These are phyloP conservation scores for Amanita rubescens DNA, from an alignment of 768 basidiomycete genomes.

Conservation along the genomic window DNA sequence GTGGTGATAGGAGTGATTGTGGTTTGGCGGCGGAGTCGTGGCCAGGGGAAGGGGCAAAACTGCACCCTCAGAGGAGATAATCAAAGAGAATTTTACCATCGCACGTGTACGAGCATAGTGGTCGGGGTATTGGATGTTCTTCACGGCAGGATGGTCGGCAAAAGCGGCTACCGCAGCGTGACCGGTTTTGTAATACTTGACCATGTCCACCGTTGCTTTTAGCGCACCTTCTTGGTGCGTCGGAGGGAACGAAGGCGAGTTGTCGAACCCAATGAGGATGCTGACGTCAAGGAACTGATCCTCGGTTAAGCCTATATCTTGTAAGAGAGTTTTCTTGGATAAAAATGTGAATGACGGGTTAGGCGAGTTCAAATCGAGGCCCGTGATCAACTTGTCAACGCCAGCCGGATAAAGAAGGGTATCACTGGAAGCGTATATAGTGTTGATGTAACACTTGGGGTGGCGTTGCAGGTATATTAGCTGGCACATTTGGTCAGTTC, in stretches of 20 bases:
- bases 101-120: slow-evolving; percentile 83
- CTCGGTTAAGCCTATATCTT: slow-evolving; percentile 56
- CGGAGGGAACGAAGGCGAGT: slow-evolving; percentile 73
- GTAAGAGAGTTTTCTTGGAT: slow-evolving; percentile 64
- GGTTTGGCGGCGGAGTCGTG: slow-evolving; percentile 40
- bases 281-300: slow-evolving; percentile 95
- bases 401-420: slow-evolving; percentile 81
- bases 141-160: slow-evolving; percentile 77
- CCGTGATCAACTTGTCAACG: slow-evolving; percentile 85
- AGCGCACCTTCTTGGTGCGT: slow-evolving; percentile 74
- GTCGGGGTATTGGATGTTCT: slow-evolving; percentile 72
- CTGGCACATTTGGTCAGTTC: slow-evolving; percentile 30
- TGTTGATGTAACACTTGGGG: slow-evolving; percentile 88
- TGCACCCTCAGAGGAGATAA: slow-evolving; percentile 80
- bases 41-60: slow-evolving; percentile 79
- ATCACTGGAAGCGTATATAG: slow-evolving; percentile 88
- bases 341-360: slow-evolving; percentile 76
- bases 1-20: slow-evolving; percentile 53
- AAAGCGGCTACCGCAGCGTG: slow-evolving; percentile 72
- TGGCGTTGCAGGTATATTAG: slow-evolving; percentile 94
- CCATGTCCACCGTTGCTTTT: slow-evolving; percentile 85
- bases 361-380: slow-evolving; percentile 65
- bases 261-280: slow-evolving; percentile 86
- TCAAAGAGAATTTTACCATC: slow-evolving; percentile 87
- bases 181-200: slow-evolving; percentile 89